Conservation (phyloP, 2,329 filamentous ascomycete species). For the Fusarium scirpi region DNA sequence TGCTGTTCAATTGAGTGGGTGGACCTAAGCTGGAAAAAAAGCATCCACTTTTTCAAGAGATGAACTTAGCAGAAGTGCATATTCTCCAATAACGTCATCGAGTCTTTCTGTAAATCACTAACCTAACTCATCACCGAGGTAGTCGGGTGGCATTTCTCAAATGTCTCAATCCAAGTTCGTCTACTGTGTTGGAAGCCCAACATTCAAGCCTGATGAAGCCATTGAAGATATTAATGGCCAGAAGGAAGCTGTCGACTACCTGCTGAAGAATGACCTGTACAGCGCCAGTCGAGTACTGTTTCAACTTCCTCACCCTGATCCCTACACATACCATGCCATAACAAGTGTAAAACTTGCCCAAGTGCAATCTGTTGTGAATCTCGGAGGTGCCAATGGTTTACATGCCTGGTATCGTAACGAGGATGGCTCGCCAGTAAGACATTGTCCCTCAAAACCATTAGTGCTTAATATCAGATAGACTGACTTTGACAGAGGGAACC, state of each 20-base stretch:
- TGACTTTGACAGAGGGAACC: constrained; percentile 54
- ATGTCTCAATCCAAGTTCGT: constrained; percentile 50
- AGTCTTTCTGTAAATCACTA: constrained; percentile 16
- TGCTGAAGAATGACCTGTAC: constrained; percentile 59
- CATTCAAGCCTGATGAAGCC: constrained; percentile 58
- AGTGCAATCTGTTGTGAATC: constrained; percentile 60
- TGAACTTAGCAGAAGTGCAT: background rate
- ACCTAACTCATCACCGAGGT: background rate
- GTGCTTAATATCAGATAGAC: constrained; percentile 6
- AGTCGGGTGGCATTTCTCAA: background rate
- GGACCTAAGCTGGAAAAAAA: constrained; percentile 5
- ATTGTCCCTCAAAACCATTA: background rate
- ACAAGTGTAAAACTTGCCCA: constrained; percentile 62
- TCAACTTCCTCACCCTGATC: constrained; percentile 57
- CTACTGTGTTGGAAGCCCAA: constrained; percentile 59
- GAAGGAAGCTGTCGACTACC: constrained; percentile 52
- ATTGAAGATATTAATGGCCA: constrained; percentile 55
- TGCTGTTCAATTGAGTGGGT: constrained; percentile 7
- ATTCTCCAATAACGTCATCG: constrained; percentile 31
- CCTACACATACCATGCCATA: constrained; percentile 65
- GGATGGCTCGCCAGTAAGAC: constrained; percentile 51
- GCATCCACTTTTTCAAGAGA: constrained; percentile 35
- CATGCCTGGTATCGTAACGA: constrained; percentile 62
- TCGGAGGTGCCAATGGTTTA: constrained; percentile 60
- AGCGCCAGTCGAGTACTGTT: constrained; percentile 60